Evolutionary conservation across 2,329 filamentous ascomycete species (phyloP).

Genomic region (Ilyonectria sp.): DNA sequence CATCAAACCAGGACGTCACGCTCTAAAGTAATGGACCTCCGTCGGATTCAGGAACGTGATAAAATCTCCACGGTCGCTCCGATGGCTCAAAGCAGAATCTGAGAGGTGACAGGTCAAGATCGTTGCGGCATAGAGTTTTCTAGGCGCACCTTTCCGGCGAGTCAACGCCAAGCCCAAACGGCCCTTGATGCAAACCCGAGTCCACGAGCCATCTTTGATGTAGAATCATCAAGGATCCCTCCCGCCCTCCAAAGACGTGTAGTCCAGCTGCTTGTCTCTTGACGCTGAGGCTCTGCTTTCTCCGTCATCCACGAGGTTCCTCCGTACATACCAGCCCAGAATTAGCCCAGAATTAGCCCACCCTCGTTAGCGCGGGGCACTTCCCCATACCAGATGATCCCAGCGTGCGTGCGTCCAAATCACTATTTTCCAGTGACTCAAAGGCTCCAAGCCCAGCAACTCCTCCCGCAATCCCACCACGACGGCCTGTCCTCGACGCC

Average conservation of each 20-base stretch:
- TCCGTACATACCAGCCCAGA: constrained; percentile 13
- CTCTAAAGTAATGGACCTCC: no score
- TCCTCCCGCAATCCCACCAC: constrained; percentile 27
- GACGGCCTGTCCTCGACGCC: constrained; percentile 2
- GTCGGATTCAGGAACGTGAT: no score
- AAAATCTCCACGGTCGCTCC: no score
- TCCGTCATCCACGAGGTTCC: background rate
- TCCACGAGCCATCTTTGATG: background rate
- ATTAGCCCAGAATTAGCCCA: constrained; percentile 16
- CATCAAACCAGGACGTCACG: no score
- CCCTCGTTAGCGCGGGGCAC: constrained; percentile 54
- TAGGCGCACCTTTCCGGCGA: background rate
- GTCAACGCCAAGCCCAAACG: no score
- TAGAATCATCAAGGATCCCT: no score
- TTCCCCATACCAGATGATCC: constrained; percentile 45
- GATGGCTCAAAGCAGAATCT: no score
- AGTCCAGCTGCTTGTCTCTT: background rate
- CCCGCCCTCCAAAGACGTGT: background rate
- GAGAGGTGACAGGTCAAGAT: background rate
- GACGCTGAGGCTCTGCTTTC: constrained; percentile 25
- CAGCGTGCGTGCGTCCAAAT: constrained; percentile 34
- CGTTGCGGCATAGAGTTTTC: background rate
- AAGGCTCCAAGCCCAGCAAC: constrained; percentile 37
- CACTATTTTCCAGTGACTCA: constrained; percentile 55
- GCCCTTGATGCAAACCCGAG: background rate